Evolutionary conservation across 495 filamentous ascomycete species (phyloP).

Genomic region (Podospora didyma): DNA sequence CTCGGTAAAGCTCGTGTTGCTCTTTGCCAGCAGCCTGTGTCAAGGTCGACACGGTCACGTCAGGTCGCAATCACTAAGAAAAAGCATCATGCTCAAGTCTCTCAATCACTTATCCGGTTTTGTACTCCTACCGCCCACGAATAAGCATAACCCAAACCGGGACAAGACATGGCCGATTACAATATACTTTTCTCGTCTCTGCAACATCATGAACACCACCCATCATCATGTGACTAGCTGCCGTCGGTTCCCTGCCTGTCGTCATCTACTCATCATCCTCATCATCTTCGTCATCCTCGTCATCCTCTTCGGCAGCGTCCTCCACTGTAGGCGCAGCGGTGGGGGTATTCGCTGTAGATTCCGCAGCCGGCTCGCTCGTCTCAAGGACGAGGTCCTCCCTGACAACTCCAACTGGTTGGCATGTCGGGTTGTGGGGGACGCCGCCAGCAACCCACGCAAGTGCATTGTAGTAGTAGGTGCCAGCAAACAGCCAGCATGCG

Average conservation of each 20-base stretch:
- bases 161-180: neutral
- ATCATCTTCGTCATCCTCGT: constrained; percentile 3
- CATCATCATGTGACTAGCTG: neutral
- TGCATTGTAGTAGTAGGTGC: constrained; percentile 48
- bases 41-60: neutral
- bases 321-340: neutral
- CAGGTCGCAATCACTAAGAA: neutral
- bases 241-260: neutral
- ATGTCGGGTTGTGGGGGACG: constrained; percentile 54
- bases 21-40: neutral
- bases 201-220: neutral
- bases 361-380: neutral
- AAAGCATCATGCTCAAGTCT: neutral
- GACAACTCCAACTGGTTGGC: constrained; percentile 42
- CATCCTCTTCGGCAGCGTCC: neutral
- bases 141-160: neutral
- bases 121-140: neutral
- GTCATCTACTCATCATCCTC: neutral
- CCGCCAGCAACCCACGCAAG: constrained; percentile 45
- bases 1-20: too few species aligned
- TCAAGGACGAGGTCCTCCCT: constrained; percentile 1
- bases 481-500: constrained; percentile 47
- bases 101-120: neutral
- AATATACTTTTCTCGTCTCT: neutral
- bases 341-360: neutral